A percentile compares a stretch with the other conserved stretches of the same genome.
Evolutionary conservation across 805 yeast genomes (phyloP).

Genomic region (Kuraishia hungarica): DNA sequence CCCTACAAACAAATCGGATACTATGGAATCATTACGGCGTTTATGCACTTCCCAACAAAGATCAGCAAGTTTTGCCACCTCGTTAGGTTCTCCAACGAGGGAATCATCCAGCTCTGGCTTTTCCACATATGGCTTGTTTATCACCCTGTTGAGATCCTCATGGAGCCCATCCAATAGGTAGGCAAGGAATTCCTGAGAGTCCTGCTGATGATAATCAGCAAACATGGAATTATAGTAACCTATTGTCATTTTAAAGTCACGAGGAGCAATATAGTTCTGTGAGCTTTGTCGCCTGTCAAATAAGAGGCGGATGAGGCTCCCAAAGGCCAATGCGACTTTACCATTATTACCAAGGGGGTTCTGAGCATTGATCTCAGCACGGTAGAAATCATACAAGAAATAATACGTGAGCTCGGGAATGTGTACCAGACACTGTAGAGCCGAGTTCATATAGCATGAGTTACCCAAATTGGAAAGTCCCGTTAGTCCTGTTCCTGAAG

Average conservation of each 20-base stretch:
- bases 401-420: conserved; percentile 76
- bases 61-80: conserved; percentile 55
- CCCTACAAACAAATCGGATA: conserved; percentile 84
- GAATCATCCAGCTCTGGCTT: conserved; percentile 75
- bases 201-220: conserved; percentile 81
- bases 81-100: conserved; percentile 41
- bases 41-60: conserved; percentile 78
- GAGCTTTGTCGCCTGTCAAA: conserved; percentile 27
- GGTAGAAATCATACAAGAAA: conserved; percentile 53
- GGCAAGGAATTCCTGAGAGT: conserved; percentile 87
- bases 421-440: conserved; percentile 82
- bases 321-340: conserved; percentile 71
- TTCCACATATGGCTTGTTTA: conserved; percentile 77
- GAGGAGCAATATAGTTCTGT: conserved; percentile 42
- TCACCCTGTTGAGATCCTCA: conserved; percentile 82
- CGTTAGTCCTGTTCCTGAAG: conserved; percentile 35
- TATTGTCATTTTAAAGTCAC: conserved; percentile 67
- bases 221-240: conserved; percentile 77
- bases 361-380: conserved; percentile 56
- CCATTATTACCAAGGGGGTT: conserved; percentile 89
- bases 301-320: conserved; percentile 50
- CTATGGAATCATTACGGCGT: conserved; percentile 73
- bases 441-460: conserved; percentile 93
- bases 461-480: conserved; percentile 77
- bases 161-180: conserved; percentile 84